Base-by-base conservation (phyloP, 1,284 basidiomycete genomes). In the Porogramme epimiltina region DNA sequence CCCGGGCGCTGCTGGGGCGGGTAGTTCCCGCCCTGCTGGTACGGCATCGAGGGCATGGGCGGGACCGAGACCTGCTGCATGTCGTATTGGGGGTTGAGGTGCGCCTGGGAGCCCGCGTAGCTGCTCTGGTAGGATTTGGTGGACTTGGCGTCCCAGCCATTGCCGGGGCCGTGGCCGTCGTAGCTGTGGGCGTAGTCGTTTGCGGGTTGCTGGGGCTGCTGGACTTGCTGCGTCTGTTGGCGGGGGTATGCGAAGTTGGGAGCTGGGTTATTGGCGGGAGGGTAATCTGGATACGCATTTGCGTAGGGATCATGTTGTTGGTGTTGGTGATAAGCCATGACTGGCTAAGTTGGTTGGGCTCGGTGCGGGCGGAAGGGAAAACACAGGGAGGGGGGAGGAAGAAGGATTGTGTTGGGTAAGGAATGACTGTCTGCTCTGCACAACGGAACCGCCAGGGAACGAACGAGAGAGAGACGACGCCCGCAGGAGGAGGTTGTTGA, bases 71-170 rank as follows among this genome's bases (percentile, higher is more conserved):
- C 76, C 61, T 84, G 78, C 66, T 72, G 75, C 78, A 81, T 81
- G 55, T 81, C 82, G 34, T 18, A 13, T 6, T 37, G n/a, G 18
- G 83, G 76, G 52, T 80, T 80, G 56, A 91, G 80, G 66, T 89
- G 87, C 13, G 73, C 80, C 62, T 90, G 87, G 6, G 89, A 91
- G 67, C 82, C 81, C 53, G 75, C 75, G 60, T 79, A 80, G 65
- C 77, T 80, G 60, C 83, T 85, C 65, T 83, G 75, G 67, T 82
- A 82, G 20, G 85, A 88, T 57, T 84, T 84, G 42, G 74, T 66
- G 20, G 85, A 88, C 57, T 84, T 84, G 42, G 74, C 66, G 50
- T 90, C 87, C 85, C 86, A 89, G 8, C 28, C 28, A 13, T 37
- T 37, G 40, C 72, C 72, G 24, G n/a, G n/a, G n/a, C 69, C 64